Evolutionary conservation across 2,329 filamentous ascomycete species (phyloP), one percentile per base, ranked within the genome.

Genomic region (Aspergillus flavus): DNA sequence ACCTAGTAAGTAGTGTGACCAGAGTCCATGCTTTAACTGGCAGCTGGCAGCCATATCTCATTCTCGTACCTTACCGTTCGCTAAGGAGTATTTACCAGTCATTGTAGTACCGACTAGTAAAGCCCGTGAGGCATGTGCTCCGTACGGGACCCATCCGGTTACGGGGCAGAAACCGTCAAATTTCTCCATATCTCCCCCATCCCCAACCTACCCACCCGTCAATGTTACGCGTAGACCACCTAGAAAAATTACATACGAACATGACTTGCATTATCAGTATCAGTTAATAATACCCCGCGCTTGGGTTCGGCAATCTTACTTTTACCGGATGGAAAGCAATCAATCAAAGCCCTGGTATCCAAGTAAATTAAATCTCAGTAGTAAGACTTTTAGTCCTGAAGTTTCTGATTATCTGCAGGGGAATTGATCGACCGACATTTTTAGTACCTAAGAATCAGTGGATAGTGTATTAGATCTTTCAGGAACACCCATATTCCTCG

Each of bases 231-330:
- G 23, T 50, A 30, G 23, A 19, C 14, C 10, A 50, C 12, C 12
- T 45, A 21, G 19, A 50, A 30, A 16, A 26, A 28, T 50, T 32
- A 50, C 46, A 50, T 28, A 50, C 23, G 14, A 48, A 26, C 45
- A 50, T 52, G 46, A 52, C 26, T 52, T 52, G 48, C 48, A 52
- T 52, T 10, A 52, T 52, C 48, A 19, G 26, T 48, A 9, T 19
- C 14, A 21, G 43, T 46, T 10, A 23, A 43, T 43, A 43, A 30
- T 30, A n/a, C 26, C 46, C 46, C 26, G 26, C 26, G 45, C 45
- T 48, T 50, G 26, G 48, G 7, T 52, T 52, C 48, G 28, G 48
- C 48, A 52, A 52, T 52, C 48, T 52, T 52, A 21, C 48, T 52
- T 32, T 32, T 28, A 52, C 28, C 16, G 48, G 28, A 32, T 23